Base-by-base conservation (phyloP, 371 early-diverging fungal genomes). In the Mortierella polycephala region DNA sequence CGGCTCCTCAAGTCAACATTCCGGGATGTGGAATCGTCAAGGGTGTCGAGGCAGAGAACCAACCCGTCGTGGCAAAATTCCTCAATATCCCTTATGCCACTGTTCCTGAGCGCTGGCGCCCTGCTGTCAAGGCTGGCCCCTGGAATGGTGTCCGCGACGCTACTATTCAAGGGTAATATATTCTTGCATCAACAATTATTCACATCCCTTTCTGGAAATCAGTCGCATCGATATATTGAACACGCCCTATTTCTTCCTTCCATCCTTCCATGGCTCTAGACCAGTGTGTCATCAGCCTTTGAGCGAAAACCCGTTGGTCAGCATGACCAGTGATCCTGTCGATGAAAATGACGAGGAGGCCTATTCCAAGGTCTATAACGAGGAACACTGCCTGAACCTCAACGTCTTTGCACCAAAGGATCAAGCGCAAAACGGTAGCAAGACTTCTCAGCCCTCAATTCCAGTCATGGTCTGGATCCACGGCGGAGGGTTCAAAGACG, bases 401-500 rank as follows among this genome's bases (percentile, higher is more conserved):
- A 81, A 83, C 64, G 69, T 83, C 58, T 81, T 70, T 57, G 67
- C 57, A 1, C 83, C 83, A 5, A 51, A 64, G 21, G 57, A 62
- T 30, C 62, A 53, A 11, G 21, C 65, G 46, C 51, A 59, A 13
- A 57, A 20, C 37, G 18, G 51, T 30, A 10, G 39, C 42, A 30
- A 45, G 2, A 57, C 50, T 5, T 41, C 18, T 39, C 21, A 50
- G 20, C 51, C 72, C 5, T 60, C 63, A 45, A 53, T 82, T 10
- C 83, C 83, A 0, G 83, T 82, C 41, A 71, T 82, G 74, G 75
- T 82, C 37, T 82, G 79, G 82, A 83, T 83, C 46, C 71, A 74
- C 21, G 82, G 82, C 13, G 81, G 82, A 7, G 72, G 68, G 0
- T 77, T 53, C 58, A 75, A 72, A 47, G 72, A 71, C 40, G 81